Evolutionary conservation across 129 eudicot species (phyloP), one percentile per base, ranked within the genome.

Genomic region (Flaveria sonorensis): DNA sequence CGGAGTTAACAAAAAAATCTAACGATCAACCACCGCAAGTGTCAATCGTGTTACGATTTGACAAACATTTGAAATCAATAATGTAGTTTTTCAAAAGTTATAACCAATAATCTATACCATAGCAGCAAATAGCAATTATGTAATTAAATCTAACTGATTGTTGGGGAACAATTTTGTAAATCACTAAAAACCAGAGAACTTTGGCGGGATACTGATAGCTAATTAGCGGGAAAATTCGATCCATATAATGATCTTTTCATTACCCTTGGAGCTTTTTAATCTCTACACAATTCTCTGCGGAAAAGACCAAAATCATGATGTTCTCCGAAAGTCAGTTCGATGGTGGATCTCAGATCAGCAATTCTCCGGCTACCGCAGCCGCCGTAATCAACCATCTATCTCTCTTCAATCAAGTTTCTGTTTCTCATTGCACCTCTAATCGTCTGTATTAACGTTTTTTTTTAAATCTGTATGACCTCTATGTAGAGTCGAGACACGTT

Each of bases 401-500:
- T 13, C 23, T 56, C 16, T 20, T 26, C 23, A 28, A 28, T 76
- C 52, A 40, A 60, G 24, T 52, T 66, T 42, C 7, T 28, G 19
- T 61, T 10, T 6, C 12, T 18, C 4, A 20, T 50, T 32, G 53
- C 0, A 2, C 21, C 53, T 43, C 14, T 51, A 28, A 19, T 39
- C 24, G 8, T 40, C 15, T 81, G 19, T 20, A 53, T 62, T 66
- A 36, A 65, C 55, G 3, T 72, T 56, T 67, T 30, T 30, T 30
- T 30, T 30, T 4, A 26, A 7, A 4, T 5, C 39, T 32, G 7
- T 36, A 5, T 36, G 40, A 36, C 62, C 11, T 13, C 6, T 62
- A 51, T 73, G 85, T 81, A 94, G 99, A 87, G 67, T 81, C 93
- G 96, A 18, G 93, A 89, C 59, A 68, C 90, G 4, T 85, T 79